Evolutionary conservation across 169 alveolate species (phyloP).

Genomic region (Eimeria sp.): DNA sequence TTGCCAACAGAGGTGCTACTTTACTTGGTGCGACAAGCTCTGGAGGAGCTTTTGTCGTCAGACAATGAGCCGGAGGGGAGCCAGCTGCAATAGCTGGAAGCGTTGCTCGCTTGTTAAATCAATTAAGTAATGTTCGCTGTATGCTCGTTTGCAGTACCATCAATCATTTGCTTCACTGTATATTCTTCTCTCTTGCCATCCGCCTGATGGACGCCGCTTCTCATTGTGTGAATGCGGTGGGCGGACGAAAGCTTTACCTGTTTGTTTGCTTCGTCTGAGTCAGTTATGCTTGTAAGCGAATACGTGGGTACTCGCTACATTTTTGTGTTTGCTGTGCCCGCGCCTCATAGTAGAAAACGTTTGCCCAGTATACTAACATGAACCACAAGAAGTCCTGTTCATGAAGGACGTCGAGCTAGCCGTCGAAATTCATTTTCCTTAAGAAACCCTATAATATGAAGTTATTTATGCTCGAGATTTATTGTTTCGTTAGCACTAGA

Average conservation of each 20-base stretch:
- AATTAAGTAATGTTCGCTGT: background rate
- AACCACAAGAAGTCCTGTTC: background rate
- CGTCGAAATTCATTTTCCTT: background rate
- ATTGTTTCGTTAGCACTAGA: background rate
- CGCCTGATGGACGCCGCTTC: background rate
- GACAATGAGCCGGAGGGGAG: background rate
- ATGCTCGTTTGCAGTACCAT: background rate
- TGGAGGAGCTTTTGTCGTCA: constrained; percentile 16
- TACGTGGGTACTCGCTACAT: background rate
- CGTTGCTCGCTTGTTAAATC: too few species aligned
- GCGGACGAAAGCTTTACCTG: background rate
- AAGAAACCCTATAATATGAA: background rate
- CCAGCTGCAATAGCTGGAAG: background rate
- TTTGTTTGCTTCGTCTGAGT: background rate
- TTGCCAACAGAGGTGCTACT: constrained; percentile 14
- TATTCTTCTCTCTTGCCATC: background rate
- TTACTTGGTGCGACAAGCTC: constrained; percentile 36
- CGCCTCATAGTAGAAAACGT: background rate
- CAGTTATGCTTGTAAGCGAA: background rate
- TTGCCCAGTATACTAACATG: background rate
- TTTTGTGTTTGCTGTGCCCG: background rate
- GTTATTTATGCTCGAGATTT: background rate
- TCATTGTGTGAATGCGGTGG: background rate
- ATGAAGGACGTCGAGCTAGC: background rate
- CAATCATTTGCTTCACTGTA: background rate